phyloP scores from a whole-genome alignment of 257 asterid species.

The Penstemon barbatus region DNA sequence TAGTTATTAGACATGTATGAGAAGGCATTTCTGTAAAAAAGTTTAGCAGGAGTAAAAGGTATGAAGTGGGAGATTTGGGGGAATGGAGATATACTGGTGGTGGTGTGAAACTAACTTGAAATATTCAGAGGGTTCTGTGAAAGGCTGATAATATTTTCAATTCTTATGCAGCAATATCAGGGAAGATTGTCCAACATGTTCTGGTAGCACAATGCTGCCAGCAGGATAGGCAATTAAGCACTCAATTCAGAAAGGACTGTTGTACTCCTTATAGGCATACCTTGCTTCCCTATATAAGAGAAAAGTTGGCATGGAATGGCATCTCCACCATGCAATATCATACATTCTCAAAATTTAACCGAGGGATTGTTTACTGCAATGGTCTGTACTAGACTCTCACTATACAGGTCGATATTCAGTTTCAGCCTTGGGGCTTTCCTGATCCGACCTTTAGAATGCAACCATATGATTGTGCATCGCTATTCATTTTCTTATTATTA shows the following conservation, averaged over 20 bases:
- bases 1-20: no score
- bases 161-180: constrained; percentile 90
- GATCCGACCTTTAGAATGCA: constrained; percentile 38
- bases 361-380: constrained; percentile 79
- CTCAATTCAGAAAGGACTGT: constrained; percentile 58
- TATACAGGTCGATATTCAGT: constrained; percentile 75
- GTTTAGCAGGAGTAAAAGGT: background rate
- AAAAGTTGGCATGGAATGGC: constrained; percentile 80
- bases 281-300: constrained; percentile 58
- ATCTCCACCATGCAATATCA: constrained; percentile 67
- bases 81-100: constrained; percentile 7
- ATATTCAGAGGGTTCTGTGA: constrained; percentile 9
- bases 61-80: background rate
- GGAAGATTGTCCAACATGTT: constrained; percentile 88
- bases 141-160: constrained; percentile 38
- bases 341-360: constrained; percentile 65
- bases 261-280: constrained; percentile 63
- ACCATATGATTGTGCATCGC: constrained; percentile 31
- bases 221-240: constrained; percentile 81
- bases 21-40: no score
- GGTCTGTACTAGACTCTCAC: constrained; percentile 97
- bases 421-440: constrained; percentile 41
- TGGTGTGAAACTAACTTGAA: constrained; percentile 19
- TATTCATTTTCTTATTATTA: constrained; percentile 11
- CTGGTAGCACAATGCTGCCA: constrained; percentile 97